Base-by-base conservation (phyloP, 2,329 filamentous ascomycete species). In the Fusarium domesticum region DNA sequence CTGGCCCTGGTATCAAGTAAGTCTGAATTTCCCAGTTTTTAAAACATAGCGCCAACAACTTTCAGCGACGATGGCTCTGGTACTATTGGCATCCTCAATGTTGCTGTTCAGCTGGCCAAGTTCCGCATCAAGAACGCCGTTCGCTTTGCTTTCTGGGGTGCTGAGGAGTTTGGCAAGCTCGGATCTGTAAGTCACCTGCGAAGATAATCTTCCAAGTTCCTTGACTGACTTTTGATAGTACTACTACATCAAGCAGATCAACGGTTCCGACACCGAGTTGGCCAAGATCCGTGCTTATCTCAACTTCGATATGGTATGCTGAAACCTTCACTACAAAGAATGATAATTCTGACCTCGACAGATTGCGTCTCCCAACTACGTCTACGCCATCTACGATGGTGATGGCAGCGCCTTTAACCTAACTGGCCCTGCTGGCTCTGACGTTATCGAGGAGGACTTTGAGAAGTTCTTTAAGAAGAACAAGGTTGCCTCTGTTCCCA, bases 381-480 rank as follows among this genome's bases (percentile, higher is more conserved):
- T 73, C 28, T 71, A 72, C 47, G 71, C 71, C 48, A 76, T 83
- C 50, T 87, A 81, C 67, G 74, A 76, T 18, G 78, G 83, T 47
- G 84, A 73, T 50, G 70, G 80, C 49, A 80, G 80, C 58, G 73
- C 75, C 11, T 80, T 83, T 47, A 80, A 83, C 61, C 81, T 71
- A 17, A 61, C 57, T 16, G 68, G 61, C 34, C 70, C 83, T 53
- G 70, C 66, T 42, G 83, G 83, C 1, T 84, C 80, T 7, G 81
- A 77, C 14, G 72, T 83, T 48, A 73, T 83, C 19, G 78, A 80
- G 60, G 64, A 71, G 42, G 70, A 81, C 47, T 84, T 83, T 60
- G 71, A 78, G 54, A 64, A 77, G 18, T 84, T 75, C 65, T 85
- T 59, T 59, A 57, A 61, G 40, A 62, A 61, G 34, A 68, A 75